Conservation (phyloP, 345 rosid genomes). For the Salix purpurea region DNA sequence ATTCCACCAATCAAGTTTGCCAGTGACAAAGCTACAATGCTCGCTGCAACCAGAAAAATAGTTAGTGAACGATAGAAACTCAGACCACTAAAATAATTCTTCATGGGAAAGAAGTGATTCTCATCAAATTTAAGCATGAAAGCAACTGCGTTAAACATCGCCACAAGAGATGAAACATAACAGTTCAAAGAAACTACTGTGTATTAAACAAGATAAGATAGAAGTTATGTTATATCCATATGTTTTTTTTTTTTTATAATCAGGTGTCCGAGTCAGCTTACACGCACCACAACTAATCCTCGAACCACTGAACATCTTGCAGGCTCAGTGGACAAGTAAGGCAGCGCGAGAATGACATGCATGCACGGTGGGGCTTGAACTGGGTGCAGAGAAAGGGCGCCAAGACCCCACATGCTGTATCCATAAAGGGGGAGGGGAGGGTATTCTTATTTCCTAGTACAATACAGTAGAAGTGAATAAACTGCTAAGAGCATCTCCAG, state of each 20-base stretch:
- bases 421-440: background rate
- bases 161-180: background rate
- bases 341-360: accelerated
- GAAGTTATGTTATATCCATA: background rate
- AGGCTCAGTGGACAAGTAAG: accelerated
- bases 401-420: no score
- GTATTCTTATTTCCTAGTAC: background rate
- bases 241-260: background rate
- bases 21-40: conserved; percentile 13
- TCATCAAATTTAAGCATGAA: background rate
- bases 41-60: conserved; percentile 2
- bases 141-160: background rate
- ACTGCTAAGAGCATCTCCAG: no score
- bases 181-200: background rate
- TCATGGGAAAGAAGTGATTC: background rate
- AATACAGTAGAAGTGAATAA: no score
- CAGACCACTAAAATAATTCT: background rate
- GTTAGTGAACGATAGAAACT: background rate
- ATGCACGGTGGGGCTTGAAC: accelerated
- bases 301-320: no score
- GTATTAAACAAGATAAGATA: background rate
- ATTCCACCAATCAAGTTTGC: conserved; percentile 23
- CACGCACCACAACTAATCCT: no score
- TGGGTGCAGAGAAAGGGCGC: accelerated
- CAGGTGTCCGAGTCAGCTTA: accelerated